phyloP scores from a whole-genome alignment of 805 yeast species.

The Myxozyma monticola region DNA sequence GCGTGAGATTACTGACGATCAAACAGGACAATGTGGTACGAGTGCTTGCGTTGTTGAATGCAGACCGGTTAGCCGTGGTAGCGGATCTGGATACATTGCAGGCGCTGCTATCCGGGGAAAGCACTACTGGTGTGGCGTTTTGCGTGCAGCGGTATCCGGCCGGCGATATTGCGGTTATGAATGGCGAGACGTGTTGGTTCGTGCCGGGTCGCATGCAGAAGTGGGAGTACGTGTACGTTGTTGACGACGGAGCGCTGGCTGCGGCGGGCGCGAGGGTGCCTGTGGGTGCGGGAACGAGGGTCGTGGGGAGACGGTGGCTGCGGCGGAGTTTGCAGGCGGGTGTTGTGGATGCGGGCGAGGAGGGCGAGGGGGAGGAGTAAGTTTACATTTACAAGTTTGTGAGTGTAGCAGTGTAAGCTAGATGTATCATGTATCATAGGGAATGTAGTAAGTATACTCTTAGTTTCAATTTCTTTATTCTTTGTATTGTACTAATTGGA shows the following conservation, averaged over 20 bases:
- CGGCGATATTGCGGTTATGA: not conserved
- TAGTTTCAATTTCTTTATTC: no score
- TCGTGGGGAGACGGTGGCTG: not conserved
- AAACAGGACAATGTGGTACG: no score
- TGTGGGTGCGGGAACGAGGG: not conserved
- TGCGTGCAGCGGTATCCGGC: not conserved
- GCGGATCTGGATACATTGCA: not conserved
- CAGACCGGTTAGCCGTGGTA: not conserved
- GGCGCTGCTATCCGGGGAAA: not conserved
- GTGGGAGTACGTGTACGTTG: conserved; percentile 16
- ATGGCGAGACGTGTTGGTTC: not conserved
- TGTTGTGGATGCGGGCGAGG: not conserved
- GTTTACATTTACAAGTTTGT: not conserved
- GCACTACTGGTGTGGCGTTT: not conserved
- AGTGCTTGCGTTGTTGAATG: not conserved
- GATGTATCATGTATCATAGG: no score
- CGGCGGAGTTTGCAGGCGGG: not conserved
- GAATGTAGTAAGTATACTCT: no score
- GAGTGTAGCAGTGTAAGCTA: not conserved
- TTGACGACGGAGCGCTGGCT: conserved; percentile 6
- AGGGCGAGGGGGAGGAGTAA: not conserved
- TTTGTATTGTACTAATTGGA: no score
- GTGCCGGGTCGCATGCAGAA: not conserved
- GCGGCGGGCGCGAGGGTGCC: not conserved
- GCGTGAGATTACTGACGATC: no score